Evolutionary conservation across 139 green algal species (phyloP), one percentile per base, ranked within the genome.

Genomic region (Chlamydomonas sphaeroides): DNA sequence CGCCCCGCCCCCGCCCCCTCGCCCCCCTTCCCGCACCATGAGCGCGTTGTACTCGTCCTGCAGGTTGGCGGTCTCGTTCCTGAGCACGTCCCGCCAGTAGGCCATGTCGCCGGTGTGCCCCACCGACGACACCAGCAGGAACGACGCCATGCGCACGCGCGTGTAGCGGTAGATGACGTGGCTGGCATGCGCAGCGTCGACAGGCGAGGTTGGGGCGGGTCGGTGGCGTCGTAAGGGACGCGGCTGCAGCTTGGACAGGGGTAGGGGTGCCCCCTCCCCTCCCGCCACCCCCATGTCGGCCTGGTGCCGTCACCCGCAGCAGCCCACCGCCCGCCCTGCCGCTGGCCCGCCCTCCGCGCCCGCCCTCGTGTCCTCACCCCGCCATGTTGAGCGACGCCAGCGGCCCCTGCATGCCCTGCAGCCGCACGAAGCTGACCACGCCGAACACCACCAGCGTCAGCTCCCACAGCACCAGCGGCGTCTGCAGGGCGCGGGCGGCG

Each of bases 351-450:
- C n/a, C 56, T 28, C 56, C 56, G 15, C 25, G 5, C 45, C 45
- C 45, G 11, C 45, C 45, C 45, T 14, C 45, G 14, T 14, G 11
- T 14, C 10, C 45, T 14, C 45, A 53, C 45, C 45, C 14, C 5
- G 49, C 57, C 79, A 85, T 85, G 68, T 85, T 85, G 68, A 85
- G 79, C 17, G 79, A 68, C 11, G 79, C 79, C 35, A 85, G 68
- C 7, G 79, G 79, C 26, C 57, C 79, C 59, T 85, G 68, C 79
- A 85, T 68, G 57, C 79, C 79, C 33, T 80, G 18, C 59, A 85
- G 59, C 42, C n/a, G 35, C n/a, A 56, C 3, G 45, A 35, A 83
- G 33, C 32, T 67, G 21, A 83, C 26, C 23, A 36, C 63, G 62
- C 33, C 33, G 23, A 83, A 41, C 3, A 74, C 63, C 25, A 83